Conservation (phyloP, 2,329 filamentous ascomycete species). For the Diaporthe caulivora region DNA sequence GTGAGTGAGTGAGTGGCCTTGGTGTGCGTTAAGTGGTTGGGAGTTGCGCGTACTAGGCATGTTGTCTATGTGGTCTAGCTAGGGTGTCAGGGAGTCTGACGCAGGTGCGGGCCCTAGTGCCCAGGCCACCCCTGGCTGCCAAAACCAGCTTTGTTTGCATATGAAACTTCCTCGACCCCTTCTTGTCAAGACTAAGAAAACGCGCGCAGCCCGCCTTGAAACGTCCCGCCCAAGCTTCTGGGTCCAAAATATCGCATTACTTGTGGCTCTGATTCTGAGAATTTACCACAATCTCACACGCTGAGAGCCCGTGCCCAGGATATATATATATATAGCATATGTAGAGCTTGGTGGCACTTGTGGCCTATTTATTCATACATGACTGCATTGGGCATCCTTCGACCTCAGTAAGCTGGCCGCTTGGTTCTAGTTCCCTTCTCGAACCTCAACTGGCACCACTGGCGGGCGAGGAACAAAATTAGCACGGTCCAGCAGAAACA, state of each 20-base stretch:
- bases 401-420: not conserved
- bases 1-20: not conserved
- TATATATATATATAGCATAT: not conserved
- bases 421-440: slow-evolving; percentile 41
- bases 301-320: not conserved
- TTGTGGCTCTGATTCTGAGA: not conserved
- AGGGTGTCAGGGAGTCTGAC: not conserved
- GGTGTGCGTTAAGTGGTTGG: slow-evolving; percentile 3
- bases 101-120: slow-evolving; percentile 12
- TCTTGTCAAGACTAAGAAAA: not conserved
- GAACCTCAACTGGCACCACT: slow-evolving; percentile 50
- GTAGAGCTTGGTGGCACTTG: no score
- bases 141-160: slow-evolving; percentile 26
- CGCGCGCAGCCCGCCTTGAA: not conserved
- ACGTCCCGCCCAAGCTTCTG: not conserved
- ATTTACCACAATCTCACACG: not conserved
- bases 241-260: not conserved
- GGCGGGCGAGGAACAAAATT: not conserved
- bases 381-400: no score
- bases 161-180: slow-evolving; percentile 27
- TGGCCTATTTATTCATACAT: not conserved
- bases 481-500: not conserved
- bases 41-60: not conserved
- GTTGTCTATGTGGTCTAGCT: not conserved
- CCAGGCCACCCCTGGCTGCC: slow-evolving; percentile 30